Conservation (phyloP, 306 rosid genomes). For the Urtica urens region DNA sequence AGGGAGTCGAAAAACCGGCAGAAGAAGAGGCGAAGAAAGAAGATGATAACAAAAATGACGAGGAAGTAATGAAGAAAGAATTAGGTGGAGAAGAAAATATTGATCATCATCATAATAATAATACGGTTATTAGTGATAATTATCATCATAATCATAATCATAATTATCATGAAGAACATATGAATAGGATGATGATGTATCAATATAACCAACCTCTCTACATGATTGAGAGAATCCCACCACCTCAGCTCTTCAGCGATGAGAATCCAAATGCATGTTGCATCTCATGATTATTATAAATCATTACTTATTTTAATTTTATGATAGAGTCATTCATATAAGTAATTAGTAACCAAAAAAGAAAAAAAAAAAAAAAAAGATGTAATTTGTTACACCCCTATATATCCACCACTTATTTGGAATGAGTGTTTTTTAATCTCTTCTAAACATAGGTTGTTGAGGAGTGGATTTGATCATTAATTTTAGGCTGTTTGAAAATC, state of each 20-base stretch:
- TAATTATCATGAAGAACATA: constrained; percentile 36
- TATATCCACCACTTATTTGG: constrained; percentile 14
- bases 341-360: not conserved
- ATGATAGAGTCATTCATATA: not conserved
- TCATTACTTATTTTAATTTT: not conserved
- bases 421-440: constrained; percentile 5
- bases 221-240: constrained; percentile 58
- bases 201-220: constrained; percentile 63
- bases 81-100: constrained; percentile 19
- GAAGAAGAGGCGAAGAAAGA: constrained; percentile 9
- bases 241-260: constrained; percentile 91
- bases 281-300: constrained; percentile 33
- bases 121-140: constrained; percentile 6
- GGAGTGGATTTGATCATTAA: constrained; percentile 2
- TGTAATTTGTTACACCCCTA: not conserved
- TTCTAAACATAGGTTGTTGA: constrained; percentile 21
- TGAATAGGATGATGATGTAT: constrained; percentile 81
- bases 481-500: too few species aligned
- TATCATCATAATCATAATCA: too few species aligned
- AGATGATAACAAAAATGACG: not conserved
- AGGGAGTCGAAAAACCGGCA: constrained; percentile 15
- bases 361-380: not conserved
- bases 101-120: too few species aligned
- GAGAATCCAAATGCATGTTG: constrained; percentile 93
- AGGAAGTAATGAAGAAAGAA: constrained; percentile 19